Conservation (phyloP, 164 flowering plant genomes). For the Protea cynaroides region DNA sequence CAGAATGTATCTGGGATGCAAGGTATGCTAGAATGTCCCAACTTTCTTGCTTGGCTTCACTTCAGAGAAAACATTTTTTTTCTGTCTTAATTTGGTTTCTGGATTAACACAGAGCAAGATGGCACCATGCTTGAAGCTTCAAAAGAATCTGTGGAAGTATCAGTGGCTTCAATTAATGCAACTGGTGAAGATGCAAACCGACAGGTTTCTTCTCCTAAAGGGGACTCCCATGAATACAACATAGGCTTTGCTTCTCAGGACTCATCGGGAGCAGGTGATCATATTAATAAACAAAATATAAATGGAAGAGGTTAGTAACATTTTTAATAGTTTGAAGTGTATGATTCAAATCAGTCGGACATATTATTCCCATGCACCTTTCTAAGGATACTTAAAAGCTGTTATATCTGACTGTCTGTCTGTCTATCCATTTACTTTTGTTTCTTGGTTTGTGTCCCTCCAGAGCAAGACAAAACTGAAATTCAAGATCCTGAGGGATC, state of each 20-base stretch:
- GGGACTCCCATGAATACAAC: constrained; percentile 19
- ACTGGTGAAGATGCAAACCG: constrained; percentile 19
- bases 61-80: background rate
- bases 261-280: constrained; percentile 13
- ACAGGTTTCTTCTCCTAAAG: constrained; percentile 6
- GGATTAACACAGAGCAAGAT: constrained; percentile 32
- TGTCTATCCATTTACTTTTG: background rate
- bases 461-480: constrained; percentile 18
- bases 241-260: constrained; percentile 15
- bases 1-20: constrained; percentile 30
- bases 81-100: background rate
- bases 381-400: background rate
- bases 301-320: constrained; percentile 22
- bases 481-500: constrained; percentile 6
- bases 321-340: background rate
- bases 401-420: background rate
- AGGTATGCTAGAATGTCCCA: constrained; percentile 26
- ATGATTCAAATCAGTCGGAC: background rate
- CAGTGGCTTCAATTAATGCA: constrained; percentile 3
- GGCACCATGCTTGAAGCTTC: constrained; percentile 11
- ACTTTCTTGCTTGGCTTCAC: background rate
- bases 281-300: constrained; percentile 4
- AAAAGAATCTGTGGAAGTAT: constrained; percentile 10
- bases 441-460: constrained; percentile 1
- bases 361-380: background rate